These are phyloP conservation scores for Tetrahymena malaccensis DNA, from an alignment of 73 alveolate species.

Conservation along the genomic window DNA sequence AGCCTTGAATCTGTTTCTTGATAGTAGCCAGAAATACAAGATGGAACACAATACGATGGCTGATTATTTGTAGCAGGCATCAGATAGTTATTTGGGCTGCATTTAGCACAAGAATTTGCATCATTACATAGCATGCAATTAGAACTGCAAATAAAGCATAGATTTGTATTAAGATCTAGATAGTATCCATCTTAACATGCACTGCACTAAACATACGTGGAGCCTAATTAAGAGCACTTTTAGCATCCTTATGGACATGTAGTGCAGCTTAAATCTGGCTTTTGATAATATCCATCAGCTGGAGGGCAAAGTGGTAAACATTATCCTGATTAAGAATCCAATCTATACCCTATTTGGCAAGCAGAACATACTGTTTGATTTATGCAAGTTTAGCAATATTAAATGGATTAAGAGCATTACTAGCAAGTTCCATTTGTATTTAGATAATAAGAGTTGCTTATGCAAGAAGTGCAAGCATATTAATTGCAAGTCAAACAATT, in stretches of 20 bases:
- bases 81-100: background rate
- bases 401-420: background rate
- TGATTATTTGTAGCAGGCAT: background rate
- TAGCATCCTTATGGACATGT: background rate
- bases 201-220: background rate
- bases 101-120: background rate
- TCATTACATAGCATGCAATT: background rate
- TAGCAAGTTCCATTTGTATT: background rate
- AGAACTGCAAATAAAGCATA: background rate
- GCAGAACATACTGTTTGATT: background rate
- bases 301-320: background rate
- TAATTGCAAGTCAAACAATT: background rate
- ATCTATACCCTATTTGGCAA: background rate
- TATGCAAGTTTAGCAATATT: background rate
- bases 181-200: background rate
- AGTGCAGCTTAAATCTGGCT: background rate
- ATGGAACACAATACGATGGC: background rate
- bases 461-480: background rate
- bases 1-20: background rate
- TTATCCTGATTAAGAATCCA: background rate
- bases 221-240: background rate
- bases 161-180: background rate
- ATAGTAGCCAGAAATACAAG: background rate
- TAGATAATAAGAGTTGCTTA: background rate
- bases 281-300: background rate